A percentile compares a stretch with the other conserved stretches of the same genome.
phyloP scores from a whole-genome alignment of 2,329 filamentous ascomycete species.

The Colletotrichum spaethianum region DNA sequence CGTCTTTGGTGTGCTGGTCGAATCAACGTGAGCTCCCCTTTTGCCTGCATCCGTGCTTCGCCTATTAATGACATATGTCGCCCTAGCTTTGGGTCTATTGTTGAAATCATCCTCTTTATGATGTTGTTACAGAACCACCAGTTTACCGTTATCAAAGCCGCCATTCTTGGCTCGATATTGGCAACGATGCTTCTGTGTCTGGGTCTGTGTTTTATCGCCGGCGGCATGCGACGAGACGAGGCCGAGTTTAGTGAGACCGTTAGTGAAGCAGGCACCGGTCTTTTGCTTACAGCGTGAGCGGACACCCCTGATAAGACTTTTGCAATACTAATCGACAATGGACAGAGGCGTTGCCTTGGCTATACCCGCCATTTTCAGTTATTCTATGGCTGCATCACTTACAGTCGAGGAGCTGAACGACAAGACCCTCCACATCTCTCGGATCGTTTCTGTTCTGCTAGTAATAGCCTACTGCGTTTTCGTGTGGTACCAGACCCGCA shows the following conservation, averaged over 20 bases:
- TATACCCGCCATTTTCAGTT: constrained; percentile 70
- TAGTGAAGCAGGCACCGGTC: constrained; percentile 82
- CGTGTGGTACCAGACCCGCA: constrained; percentile 80
- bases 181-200: constrained; percentile 87
- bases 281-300: constrained; percentile 83
- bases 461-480: constrained; percentile 78
- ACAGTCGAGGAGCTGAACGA: constrained; percentile 56
- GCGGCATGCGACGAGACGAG: constrained; percentile 77
- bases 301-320: constrained; percentile 22
- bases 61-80: neutral
- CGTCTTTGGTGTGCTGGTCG: constrained; percentile 74
- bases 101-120: constrained; percentile 88
- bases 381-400: constrained; percentile 51
- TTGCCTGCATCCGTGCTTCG: constrained; percentile 43
- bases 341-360: constrained; percentile 53
- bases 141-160: constrained; percentile 83
- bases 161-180: constrained; percentile 86
- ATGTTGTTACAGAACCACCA: constrained; percentile 71
- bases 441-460: constrained; percentile 78
- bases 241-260: constrained; percentile 82
- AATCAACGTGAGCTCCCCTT: constrained; percentile 63
- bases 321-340: neutral
- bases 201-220: constrained; percentile 84
- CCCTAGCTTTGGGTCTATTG: constrained; percentile 74
- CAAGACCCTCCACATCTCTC: constrained; percentile 76